Evolutionary conservation across 2,329 filamentous ascomycete species (phyloP).

Genomic region (Venturia asperata): DNA sequence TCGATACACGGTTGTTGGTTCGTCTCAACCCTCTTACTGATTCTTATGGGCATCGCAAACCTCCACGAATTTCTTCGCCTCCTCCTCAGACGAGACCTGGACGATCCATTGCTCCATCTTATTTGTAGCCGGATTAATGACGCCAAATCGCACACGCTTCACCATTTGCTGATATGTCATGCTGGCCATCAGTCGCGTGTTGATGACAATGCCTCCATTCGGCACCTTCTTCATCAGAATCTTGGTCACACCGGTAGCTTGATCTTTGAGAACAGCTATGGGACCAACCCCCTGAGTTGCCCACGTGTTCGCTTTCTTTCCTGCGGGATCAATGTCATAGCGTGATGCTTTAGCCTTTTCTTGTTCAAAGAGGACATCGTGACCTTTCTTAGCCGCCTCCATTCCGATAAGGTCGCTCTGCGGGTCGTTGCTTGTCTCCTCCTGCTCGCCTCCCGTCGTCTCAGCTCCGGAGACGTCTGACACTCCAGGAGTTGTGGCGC

Average conservation of each 20-base stretch:
- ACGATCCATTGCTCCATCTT: constrained; percentile 11
- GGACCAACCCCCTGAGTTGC: constrained; percentile 62
- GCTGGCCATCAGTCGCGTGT: constrained; percentile 57
- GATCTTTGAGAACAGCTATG: constrained; percentile 66
- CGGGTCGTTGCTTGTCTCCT: constrained; percentile 27
- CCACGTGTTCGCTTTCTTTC: constrained; percentile 46
- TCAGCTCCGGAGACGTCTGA: constrained; percentile 28
- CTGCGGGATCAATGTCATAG: constrained; percentile 34
- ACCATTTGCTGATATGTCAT: constrained; percentile 49
- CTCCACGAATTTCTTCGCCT: constrained; percentile 10
- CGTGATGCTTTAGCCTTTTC: constrained; percentile 42
- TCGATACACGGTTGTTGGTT: not conserved
- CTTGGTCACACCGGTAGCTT: constrained; percentile 58
- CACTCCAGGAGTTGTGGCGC: constrained; percentile 25
- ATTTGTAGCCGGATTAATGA: not conserved
- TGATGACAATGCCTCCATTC: constrained; percentile 65
- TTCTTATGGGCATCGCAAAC: constrained; percentile 10
- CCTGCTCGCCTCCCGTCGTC: constrained; percentile 23
- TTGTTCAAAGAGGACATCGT: constrained; percentile 45
- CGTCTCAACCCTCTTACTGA: not conserved
- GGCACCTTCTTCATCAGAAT: constrained; percentile 69
- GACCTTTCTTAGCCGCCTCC: constrained; percentile 60
- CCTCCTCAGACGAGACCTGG: not conserved
- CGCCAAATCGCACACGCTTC: constrained; percentile 12
- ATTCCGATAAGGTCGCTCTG: constrained; percentile 63